phyloP scores from a whole-genome alignment of 306 rosid species.

The Abrus pulchellus region DNA sequence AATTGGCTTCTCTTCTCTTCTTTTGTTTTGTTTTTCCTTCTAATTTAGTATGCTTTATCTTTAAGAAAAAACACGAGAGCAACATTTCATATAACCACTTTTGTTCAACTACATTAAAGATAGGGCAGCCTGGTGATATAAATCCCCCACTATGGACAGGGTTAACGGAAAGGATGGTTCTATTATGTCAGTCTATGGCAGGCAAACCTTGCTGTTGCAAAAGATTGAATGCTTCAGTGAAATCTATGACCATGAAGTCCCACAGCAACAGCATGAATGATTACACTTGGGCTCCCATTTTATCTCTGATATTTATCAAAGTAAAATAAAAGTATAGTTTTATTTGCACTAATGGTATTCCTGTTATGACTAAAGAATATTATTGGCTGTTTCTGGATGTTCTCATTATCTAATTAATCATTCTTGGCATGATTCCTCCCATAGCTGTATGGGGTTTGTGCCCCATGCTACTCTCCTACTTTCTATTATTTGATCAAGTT shows the following conservation, averaged over 20 bases:
- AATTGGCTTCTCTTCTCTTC: not conserved
- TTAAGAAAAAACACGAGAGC: not conserved
- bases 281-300: constrained; percentile 4
- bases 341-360: not conserved
- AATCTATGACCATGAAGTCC: not conserved
- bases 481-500: not conserved
- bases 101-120: not conserved
- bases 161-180: constrained; percentile 2
- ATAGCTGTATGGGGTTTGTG: not conserved
- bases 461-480: not conserved
- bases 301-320: not conserved
- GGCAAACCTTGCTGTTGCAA: not conserved
- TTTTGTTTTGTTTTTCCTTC: not conserved
- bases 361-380: not conserved
- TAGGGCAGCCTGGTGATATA: not conserved
- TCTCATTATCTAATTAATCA: not conserved
- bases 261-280: not conserved
- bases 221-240: not conserved
- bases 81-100: constrained; percentile 2
- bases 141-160: constrained; percentile 10
- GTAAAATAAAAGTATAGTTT: constrained; percentile 9
- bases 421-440: not conserved
- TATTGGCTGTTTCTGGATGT: not conserved
- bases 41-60: constrained; percentile 4
- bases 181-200: not conserved